Base-by-base conservation (phyloP, 2,329 filamentous ascomycete species). In the Pezizomycotina sp. region DNA sequence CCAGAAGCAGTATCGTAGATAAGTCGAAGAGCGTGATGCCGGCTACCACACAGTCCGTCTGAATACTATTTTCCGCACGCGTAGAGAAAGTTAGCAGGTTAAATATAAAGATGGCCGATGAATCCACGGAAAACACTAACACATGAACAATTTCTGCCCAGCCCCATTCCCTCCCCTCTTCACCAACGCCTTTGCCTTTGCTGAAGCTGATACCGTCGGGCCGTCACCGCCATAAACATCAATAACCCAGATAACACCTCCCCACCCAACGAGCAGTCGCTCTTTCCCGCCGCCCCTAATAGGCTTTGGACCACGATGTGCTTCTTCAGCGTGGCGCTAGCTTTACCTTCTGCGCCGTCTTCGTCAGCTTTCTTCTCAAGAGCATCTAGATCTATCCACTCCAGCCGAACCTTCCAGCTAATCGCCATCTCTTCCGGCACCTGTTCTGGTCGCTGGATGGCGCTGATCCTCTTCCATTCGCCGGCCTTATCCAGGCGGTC, bases 21-120 rank as follows among this genome's bases (percentile, higher is more conserved):
- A 82, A 81, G 55, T 83, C 92, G 72, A 93, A 95, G 59, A 98
- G 68, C 47, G 86, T 91, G 58, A 98, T 77, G 52, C 89, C 89
- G 55, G 89, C 92, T 63, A 98, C 82, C 57, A 92, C 83, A 64
- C 89, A 95, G 62, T 98, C 89, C 60, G 89, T 92, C 53, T 83
- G 79, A 59, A 95, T 70, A 59, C 77, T 84, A 26, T 9, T 14
- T 29, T 29, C 9, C 21, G 47, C 12, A 16, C 16, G 32, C n/a
- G 31, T 8, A 34, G 54, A 28, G 55, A 55, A 48, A 46, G 54
- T 59, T 49, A 59, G 56, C 27, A 26, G 15, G 27, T 19, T 31
- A 5, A 16, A 22, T 13, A 10, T 20, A 18, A 4, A 32, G 4
- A 26, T 8, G 13, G 10, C n/a, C 2, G 25, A 35, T 6, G 22